phyloP scores from a whole-genome alignment of 805 yeast genomes.

The Saccharomycopsis malanga region DNA sequence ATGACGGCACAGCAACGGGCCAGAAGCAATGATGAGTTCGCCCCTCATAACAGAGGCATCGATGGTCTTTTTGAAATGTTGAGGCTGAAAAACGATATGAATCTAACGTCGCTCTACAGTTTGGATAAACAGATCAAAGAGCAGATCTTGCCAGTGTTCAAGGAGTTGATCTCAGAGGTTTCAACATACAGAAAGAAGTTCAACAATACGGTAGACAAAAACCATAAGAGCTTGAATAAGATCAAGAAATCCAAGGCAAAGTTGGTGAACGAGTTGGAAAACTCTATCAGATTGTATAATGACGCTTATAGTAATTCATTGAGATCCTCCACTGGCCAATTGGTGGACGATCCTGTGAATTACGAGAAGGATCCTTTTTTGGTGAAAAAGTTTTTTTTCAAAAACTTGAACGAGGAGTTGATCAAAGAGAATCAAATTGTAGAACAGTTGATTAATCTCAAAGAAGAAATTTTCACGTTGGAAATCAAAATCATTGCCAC shows the following conservation, averaged over 20 bases:
- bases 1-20: conserved; percentile 3
- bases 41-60: conserved; percentile 21
- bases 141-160: conserved; percentile 19
- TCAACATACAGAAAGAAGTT: conserved; percentile 13
- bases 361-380: conserved; percentile 22
- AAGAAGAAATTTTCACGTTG: conserved; percentile 20
- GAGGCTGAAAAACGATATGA: conserved; percentile 18
- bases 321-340: conserved; percentile 3
- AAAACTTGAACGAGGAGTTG: conserved; percentile 19
- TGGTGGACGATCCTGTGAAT: conserved; percentile 1
- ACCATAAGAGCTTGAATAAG: conserved; percentile 12
- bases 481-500: conserved; percentile 16
- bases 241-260: conserved; percentile 15
- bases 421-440: conserved; percentile 12
- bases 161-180: conserved; percentile 15
- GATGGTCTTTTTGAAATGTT: conserved; percentile 22
- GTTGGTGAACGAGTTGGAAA: conserved; percentile 17
- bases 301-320: conserved; percentile 1
- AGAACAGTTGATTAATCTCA: conserved; percentile 14
- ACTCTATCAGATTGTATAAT: conserved; percentile 11
- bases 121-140: conserved; percentile 20
- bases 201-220: conserved; percentile 17
- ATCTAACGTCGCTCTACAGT: conserved; percentile 9
- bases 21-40: conserved; percentile 1
- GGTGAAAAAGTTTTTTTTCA: conserved; percentile 20